phyloP scores from a whole-genome alignment of 495 filamentous ascomycete species.

The Ramalina intermedia region DNA sequence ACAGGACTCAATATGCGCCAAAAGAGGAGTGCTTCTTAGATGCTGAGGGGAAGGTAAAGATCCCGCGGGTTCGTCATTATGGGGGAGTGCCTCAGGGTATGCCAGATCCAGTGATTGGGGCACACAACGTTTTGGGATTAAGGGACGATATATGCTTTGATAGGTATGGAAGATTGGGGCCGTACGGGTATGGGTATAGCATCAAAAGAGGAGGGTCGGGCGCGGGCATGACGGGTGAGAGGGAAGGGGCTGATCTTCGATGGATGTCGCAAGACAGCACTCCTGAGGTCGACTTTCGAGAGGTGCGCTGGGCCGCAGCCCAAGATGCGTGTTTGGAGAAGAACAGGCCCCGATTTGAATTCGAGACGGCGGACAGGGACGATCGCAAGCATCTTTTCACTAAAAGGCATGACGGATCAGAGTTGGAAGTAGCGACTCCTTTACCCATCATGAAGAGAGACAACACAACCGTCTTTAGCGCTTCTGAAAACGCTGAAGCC shows the following conservation, averaged over 20 bases:
- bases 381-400: background rate
- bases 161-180: constrained; percentile 71
- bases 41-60: constrained; percentile 37
- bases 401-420: constrained; percentile 4
- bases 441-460: background rate
- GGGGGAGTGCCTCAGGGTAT: constrained; percentile 64
- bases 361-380: constrained; percentile 19
- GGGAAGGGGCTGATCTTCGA: constrained; percentile 55
- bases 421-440: constrained; percentile 4
- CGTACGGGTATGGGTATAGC: constrained; percentile 82
- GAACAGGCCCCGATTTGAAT: constrained; percentile 57
- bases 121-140: constrained; percentile 63
- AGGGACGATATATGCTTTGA: constrained; percentile 89
- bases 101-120: constrained; percentile 69
- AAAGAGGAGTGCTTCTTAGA: constrained; percentile 70
- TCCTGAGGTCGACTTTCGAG: constrained; percentile 56
- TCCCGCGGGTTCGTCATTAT: constrained; percentile 56
- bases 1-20: constrained; percentile 42
- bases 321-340: constrained; percentile 54
- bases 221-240: constrained; percentile 64
- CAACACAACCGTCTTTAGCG: constrained; percentile 11
- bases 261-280: constrained; percentile 42
- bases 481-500: background rate
- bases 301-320: constrained; percentile 58
- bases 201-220: constrained; percentile 63